Base-by-base conservation (phyloP, 2,329 filamentous ascomycete species). In the Hirsutella minnesotensis region DNA sequence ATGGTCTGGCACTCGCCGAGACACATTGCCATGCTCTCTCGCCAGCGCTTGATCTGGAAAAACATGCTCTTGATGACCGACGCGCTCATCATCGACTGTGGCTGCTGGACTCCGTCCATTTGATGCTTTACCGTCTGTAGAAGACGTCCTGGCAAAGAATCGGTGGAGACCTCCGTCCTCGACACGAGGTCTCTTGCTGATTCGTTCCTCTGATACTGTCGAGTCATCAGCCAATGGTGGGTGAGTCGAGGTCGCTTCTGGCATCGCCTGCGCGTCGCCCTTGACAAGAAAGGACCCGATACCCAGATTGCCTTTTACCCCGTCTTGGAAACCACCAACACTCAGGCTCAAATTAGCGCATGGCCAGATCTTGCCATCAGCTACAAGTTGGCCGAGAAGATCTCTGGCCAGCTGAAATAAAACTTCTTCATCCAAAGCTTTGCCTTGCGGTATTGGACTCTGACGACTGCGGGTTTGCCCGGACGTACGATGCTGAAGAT, bases 261-360 rank as follows among this genome's bases (percentile, higher is more conserved):
- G n/a, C n/a, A n/a, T n/a, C n/a, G n/a, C n/a, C n/a, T 81, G 78
- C 30, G 83, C 77, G 30, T 79, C 80, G 30, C 80, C 81, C 64
- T 82, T 82, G 21, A 95, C 68, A n/a, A 98, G 69, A 56, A 95
- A 96, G 1, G 77, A 73, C 37, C 83, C 82, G 51, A 98, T 96
- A 29, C 83, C 86, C 69, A 81, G 81, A 56, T 95, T 96, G 5
- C 86, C 83, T 34, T 73, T 78, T 45, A 90, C 68, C 2, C 86
- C 85, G 50, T 95, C 88, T 59, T 96, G 89, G 50, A 96, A 95
- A 0, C 87, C 89, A n/a, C 79, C 81, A 20, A 96, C 86, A 49
- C 83, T 89, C 38, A 96, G 65, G 45, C 86, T 92, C 9, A 98
- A 69, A 56, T 95, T 92, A n/a, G 79, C 72, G 57, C 92, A 96